A percentile compares a stretch with the other conserved stretches of the same genome.
These are phyloP conservation scores for Starmerella kuoi DNA, from an alignment of 805 yeast species.

Conservation along the genomic window DNA sequence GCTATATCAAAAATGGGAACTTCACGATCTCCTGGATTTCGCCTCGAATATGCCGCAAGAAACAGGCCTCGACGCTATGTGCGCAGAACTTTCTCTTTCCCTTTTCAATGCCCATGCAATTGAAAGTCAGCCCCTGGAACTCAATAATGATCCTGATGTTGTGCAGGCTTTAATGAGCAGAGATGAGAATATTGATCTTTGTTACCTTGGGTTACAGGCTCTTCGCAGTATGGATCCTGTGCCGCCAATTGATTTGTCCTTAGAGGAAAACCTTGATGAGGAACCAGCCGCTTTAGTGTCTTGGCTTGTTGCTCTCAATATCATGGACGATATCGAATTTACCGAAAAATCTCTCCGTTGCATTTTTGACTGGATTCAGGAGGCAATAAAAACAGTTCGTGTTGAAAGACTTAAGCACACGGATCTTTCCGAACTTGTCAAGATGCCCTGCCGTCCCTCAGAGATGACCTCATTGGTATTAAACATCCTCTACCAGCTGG, in stretches of 20 bases:
- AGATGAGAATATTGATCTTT: neutral
- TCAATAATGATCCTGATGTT: neutral
- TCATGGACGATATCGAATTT: neutral
- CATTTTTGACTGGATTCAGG: neutral
- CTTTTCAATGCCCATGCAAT: neutral
- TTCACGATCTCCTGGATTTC: constrained; percentile 2
- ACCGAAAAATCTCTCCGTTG: neutral
- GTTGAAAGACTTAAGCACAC: too few species aligned
- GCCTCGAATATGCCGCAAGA: constrained; percentile 4
- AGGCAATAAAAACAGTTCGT: neutral
- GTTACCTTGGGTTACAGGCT: neutral
- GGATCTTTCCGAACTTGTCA: too few species aligned
- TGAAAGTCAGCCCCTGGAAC: too few species aligned
- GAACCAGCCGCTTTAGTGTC: constrained; percentile 2
- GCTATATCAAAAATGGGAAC: too few species aligned
- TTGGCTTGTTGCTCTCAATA: constrained; percentile 5
- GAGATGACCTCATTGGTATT: neutral
- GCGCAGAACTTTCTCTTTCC: constrained; percentile 1
- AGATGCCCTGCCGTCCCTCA: neutral
- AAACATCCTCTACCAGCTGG: constrained; percentile 12
- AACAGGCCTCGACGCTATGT: constrained; percentile 1
- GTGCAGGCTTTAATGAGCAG: neutral
- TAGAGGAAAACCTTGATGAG: too few species aligned
- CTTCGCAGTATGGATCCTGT: neutral
- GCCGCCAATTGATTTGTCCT: neutral